Percentiles rank a stretch among this genome's conserved stretches.
Conservation (phyloP, 495 filamentous ascomycete species). For the Xeromyces bisporus region DNA sequence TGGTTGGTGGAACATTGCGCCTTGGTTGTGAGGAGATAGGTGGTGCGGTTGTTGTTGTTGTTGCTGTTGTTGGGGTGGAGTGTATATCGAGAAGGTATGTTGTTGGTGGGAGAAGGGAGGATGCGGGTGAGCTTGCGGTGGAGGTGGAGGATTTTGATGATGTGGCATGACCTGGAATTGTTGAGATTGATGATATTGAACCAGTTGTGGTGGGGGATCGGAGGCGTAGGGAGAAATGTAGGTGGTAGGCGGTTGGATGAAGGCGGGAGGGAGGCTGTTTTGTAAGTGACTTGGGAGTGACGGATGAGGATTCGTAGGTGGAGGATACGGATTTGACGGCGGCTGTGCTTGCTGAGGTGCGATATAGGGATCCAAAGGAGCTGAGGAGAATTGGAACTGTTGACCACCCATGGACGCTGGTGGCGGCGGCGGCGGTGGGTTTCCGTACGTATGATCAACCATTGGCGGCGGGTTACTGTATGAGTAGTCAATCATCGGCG, state of each 20-base stretch:
- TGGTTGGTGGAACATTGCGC: slow-evolving; percentile 14
- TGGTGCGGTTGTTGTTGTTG: slow-evolving; percentile 12
- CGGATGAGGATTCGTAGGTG: slow-evolving; percentile 18
- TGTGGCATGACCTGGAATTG: slow-evolving; percentile 15
- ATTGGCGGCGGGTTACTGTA: too few species aligned
- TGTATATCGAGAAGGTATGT: slow-evolving; percentile 4
- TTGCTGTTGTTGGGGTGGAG: slow-evolving; percentile 10
- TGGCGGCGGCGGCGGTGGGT: slow-evolving; percentile 12
- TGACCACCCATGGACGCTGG: slow-evolving; percentile 20
- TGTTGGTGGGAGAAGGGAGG: slow-evolving; percentile 7
- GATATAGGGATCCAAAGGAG: slow-evolving; percentile 18
- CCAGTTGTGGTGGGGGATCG: slow-evolving; percentile 18
- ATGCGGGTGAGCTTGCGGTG: slow-evolving; percentile 11
- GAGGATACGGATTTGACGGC: slow-evolving; percentile 5
- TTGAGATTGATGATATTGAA: slow-evolving; percentile 13
- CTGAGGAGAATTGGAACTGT: slow-evolving; percentile 29
- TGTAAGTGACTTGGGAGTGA: slow-evolving; percentile 27
- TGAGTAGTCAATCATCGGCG: slow-evolving; percentile 14
- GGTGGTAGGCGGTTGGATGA: slow-evolving; percentile 22
- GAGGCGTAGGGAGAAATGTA: slow-evolving; percentile 30
- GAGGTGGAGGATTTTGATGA: slow-evolving; percentile 9
- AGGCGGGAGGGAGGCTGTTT: slow-evolving; percentile 28
- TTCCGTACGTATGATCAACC: slow-evolving; percentile 18
- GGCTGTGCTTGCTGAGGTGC: slow-evolving; percentile 5
- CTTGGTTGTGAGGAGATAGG: slow-evolving; percentile 9